Evolutionary conservation across 139 green algal species (phyloP).

Genomic region (Chlamydomonas urium): DNA sequence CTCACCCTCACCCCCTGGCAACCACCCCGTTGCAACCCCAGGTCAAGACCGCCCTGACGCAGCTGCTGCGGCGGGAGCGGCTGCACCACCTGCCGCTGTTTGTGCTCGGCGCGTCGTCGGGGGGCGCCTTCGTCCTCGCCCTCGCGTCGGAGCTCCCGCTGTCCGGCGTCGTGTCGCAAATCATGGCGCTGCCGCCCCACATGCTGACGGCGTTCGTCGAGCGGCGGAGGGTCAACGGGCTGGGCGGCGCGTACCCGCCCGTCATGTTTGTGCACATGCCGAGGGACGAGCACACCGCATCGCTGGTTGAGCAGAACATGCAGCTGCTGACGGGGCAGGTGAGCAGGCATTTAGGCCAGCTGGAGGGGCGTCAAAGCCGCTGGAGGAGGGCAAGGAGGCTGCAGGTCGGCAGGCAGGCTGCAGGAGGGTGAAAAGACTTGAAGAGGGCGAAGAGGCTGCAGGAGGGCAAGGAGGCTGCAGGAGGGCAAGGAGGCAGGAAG

Average conservation of each 20-base stretch:
- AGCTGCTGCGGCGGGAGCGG: conserved; percentile 27
- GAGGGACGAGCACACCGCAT: conserved; percentile 31
- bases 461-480: too few species aligned
- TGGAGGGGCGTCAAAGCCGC: too few species aligned
- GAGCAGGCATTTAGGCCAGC: not conserved
- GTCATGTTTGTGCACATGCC: conserved; percentile 64
- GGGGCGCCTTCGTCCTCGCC: conserved; percentile 52
- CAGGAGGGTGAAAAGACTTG: too few species aligned
- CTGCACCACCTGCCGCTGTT: conserved; percentile 48
- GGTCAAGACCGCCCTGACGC: conserved; percentile 24
- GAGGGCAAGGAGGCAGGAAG: too few species aligned
- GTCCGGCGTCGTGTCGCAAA: conserved; percentile 26
- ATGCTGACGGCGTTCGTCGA: conserved; percentile 16
- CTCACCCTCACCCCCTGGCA: too few species aligned
- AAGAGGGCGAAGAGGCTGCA: too few species aligned
- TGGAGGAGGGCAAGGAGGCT: too few species aligned
- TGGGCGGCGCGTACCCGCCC: conserved; percentile 49
- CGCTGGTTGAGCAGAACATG: conserved; percentile 32
- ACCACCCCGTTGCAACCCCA: conserved; percentile 4
- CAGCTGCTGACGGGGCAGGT: conserved; percentile 22
- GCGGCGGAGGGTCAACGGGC: not conserved
- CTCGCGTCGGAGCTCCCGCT: conserved; percentile 25
- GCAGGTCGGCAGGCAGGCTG: too few species aligned
- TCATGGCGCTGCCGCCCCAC: conserved; percentile 34
- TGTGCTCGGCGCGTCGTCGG: conserved; percentile 53